Percentiles rank a stretch among this genome's conserved stretches.
phyloP scores from a whole-genome alignment of 768 basidiomycete species.

The Lactarius evosmus region DNA sequence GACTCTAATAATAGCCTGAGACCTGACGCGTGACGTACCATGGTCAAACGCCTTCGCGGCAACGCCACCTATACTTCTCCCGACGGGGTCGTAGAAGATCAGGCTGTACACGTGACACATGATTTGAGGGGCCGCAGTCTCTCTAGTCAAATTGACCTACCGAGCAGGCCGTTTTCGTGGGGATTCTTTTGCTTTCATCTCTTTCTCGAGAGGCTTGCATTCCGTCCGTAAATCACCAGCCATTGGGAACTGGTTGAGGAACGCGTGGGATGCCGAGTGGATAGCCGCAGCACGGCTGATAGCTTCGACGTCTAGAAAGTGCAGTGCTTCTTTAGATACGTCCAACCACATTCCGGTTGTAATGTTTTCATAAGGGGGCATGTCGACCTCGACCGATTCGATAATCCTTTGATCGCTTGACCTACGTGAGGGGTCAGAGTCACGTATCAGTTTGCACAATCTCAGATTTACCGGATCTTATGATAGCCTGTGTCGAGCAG shows the following conservation, averaged over 20 bases:
- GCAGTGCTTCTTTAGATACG: conserved; percentile 52
- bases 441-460: not conserved
- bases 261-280: conserved; percentile 81
- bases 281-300: conserved; percentile 76
- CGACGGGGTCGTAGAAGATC: conserved; percentile 75
- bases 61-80: conserved; percentile 60
- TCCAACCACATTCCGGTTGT: conserved; percentile 81
- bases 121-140: not conserved
- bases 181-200: conserved; percentile 53
- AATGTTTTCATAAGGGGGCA: conserved; percentile 70
- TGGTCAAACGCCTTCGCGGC: conserved; percentile 82
- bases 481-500: conserved; percentile 58
- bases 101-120: conserved; percentile 44
- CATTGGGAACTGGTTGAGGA: conserved; percentile 73
- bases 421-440: not conserved
- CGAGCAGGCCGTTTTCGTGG: conserved; percentile 66
- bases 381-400: conserved; percentile 75
- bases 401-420: conserved; percentile 59
- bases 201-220: conserved; percentile 77
- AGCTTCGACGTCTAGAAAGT: conserved; percentile 49
- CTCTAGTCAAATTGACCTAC: conserved; percentile 33
- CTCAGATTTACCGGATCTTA: conserved; percentile 57
- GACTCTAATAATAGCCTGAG: not conserved
- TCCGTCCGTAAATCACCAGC: conserved; percentile 73
- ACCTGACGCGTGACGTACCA: conserved; percentile 41